Evolutionary conservation across 805 yeast species (phyloP).

Genomic region (Metschnikowia matae): DNA sequence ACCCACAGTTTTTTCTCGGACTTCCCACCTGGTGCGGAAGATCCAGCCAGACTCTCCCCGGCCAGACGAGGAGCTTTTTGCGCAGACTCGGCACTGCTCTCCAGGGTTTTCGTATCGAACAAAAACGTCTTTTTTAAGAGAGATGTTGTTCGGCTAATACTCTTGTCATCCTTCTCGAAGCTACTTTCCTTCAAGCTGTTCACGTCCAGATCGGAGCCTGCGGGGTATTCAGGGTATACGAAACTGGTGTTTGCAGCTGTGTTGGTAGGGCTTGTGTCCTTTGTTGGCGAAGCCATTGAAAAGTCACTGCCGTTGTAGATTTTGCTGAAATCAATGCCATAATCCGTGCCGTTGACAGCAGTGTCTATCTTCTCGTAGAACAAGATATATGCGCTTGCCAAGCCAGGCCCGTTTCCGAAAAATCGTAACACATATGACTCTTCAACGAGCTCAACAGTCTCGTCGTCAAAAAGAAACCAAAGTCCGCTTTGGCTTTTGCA

Average conservation of each 20-base stretch:
- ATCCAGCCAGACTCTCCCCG: neutral
- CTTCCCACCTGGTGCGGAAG: slow-evolving; percentile 3
- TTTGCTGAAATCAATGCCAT: slow-evolving; percentile 67
- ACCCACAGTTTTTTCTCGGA: slow-evolving; percentile 40
- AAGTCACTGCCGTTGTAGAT: slow-evolving; percentile 55
- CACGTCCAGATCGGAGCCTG: slow-evolving; percentile 1
- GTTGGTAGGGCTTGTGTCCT: neutral
- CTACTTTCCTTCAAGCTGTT: neutral
- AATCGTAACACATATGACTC: slow-evolving; percentile 79
- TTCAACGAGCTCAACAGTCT: slow-evolving; percentile 84
- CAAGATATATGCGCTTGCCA: slow-evolving; percentile 87
- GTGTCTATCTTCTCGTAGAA: slow-evolving; percentile 54
- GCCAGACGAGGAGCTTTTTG: slow-evolving; percentile 6
- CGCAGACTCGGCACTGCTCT: slow-evolving; percentile 6
- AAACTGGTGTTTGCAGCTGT: neutral
- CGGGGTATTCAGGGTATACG: neutral
- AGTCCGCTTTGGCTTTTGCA: slow-evolving; percentile 75
- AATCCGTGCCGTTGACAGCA: slow-evolving; percentile 39
- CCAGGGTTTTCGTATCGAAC: slow-evolving; percentile 19
- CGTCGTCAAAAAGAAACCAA: slow-evolving; percentile 95
- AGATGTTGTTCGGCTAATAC: slow-evolving; percentile 12
- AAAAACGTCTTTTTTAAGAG: slow-evolving; percentile 33
- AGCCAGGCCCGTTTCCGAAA: slow-evolving; percentile 82
- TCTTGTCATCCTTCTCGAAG: slow-evolving; percentile 3
- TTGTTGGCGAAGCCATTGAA: slow-evolving; percentile 13